These are phyloP conservation scores for Helicostylum pulchrum DNA, from an alignment of 192 early-diverging fungal genomes.

Conservation along the genomic window DNA sequence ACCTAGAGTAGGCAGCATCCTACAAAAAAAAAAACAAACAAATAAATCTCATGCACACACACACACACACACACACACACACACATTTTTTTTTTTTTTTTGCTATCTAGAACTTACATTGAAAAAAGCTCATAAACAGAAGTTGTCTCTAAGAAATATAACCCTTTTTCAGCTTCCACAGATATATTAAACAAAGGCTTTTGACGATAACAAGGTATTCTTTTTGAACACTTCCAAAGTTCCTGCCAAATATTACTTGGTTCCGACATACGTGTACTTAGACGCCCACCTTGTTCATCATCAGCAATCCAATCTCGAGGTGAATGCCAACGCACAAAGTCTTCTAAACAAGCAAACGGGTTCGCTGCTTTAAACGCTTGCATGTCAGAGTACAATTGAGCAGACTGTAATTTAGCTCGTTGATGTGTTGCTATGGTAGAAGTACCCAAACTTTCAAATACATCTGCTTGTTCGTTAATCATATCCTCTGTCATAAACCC, in stretches of 20 bases:
- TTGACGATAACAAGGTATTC: slow-evolving; percentile 68
- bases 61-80: too few relatives aligned
- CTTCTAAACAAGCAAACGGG: slow-evolving; percentile 68
- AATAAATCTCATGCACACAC: background rate
- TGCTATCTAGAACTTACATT: slow-evolving; percentile 33
- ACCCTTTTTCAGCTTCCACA: slow-evolving; percentile 73
- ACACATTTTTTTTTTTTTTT: background rate
- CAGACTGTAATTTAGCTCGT: slow-evolving; percentile 76
- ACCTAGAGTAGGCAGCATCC: slow-evolving; percentile 70
- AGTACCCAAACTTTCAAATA: slow-evolving; percentile 76
- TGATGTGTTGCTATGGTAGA: slow-evolving; percentile 66
- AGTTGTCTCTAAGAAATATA: slow-evolving; percentile 65
- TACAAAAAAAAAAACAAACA: slow-evolving; percentile 19
- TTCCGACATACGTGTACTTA: slow-evolving; percentile 81
- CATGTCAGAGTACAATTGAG: slow-evolving; percentile 80
- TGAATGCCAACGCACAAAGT: slow-evolving; percentile 95
- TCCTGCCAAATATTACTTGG: slow-evolving; percentile 85
- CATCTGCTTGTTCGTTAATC: slow-evolving; percentile 73
- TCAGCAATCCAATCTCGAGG: slow-evolving; percentile 87
- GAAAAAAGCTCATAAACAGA: slow-evolving; percentile 53
- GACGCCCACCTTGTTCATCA: slow-evolving; percentile 34
- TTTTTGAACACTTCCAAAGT: slow-evolving; percentile 62
- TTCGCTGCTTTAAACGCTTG: slow-evolving; percentile 94
- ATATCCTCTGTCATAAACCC: slow-evolving; percentile 89
- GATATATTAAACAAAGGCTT: slow-evolving; percentile 76